Conservation (phyloP, 495 filamentous ascomycete species). For the Penicillium turbatum region DNA sequence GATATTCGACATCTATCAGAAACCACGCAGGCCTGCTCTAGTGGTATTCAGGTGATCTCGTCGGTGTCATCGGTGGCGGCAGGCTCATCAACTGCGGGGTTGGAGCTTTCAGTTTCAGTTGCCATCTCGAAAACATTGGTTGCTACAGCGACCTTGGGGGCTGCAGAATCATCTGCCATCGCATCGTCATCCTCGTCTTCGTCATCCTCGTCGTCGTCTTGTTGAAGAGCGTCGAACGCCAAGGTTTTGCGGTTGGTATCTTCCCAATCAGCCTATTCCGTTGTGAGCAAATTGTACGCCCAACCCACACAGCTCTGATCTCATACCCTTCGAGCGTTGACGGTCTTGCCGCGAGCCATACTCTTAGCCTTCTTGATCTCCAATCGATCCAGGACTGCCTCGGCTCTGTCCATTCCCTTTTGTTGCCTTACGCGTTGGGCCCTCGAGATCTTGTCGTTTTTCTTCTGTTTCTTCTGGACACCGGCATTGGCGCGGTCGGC, state of each 20-base stretch:
- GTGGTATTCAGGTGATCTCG: constrained; percentile 40
- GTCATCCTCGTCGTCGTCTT: constrained; percentile 19
- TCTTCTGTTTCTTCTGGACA: constrained; percentile 62
- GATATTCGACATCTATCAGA: constrained; percentile 6
- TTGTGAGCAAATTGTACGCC: constrained; percentile 20
- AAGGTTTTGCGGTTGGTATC: constrained; percentile 38
- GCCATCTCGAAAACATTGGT: constrained; percentile 13
- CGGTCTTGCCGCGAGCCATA: constrained; percentile 52
- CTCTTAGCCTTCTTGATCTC: constrained; percentile 68
- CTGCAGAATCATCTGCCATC: constrained; percentile 32
- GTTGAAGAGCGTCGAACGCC: constrained; percentile 30
- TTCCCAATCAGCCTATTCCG: constrained; percentile 38
- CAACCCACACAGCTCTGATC: background rate
- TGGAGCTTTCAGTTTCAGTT: constrained; percentile 5
- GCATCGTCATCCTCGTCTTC: constrained; percentile 27
- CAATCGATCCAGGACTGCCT: constrained; percentile 62
- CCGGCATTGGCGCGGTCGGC: constrained; percentile 54
- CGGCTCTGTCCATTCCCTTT: constrained; percentile 70
- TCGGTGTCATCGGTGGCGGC: constrained; percentile 36
- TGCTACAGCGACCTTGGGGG: constrained; percentile 14
- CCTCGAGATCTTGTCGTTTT: constrained; percentile 54
- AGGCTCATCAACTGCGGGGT: constrained; percentile 19
- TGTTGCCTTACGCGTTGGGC: constrained; percentile 64
- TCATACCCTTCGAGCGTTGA: constrained; percentile 46
- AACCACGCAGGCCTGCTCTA: constrained; percentile 4